These are phyloP conservation scores for Penicillium sp. DNA, from an alignment of 2,329 filamentous ascomycete genomes.

Conservation along the genomic window DNA sequence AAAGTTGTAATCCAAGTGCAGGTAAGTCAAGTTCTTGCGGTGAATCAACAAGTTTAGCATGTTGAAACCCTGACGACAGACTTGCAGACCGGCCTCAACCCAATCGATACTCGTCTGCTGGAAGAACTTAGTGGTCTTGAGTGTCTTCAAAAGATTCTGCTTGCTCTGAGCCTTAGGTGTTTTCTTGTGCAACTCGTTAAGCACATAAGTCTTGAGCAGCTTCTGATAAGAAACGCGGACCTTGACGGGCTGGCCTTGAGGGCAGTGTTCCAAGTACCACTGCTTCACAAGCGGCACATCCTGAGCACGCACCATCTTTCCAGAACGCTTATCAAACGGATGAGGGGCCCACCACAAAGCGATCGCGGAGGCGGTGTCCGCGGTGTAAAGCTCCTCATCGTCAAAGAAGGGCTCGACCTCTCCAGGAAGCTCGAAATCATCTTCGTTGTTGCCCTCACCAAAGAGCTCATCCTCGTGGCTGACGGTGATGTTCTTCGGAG, in stretches of 20 bases:
- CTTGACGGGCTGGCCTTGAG: constrained; percentile 88
- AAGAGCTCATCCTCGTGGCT: constrained; percentile 95
- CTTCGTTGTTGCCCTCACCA: constrained; percentile 75
- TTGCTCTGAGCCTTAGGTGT: constrained; percentile 94
- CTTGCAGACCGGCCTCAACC: constrained; percentile 97
- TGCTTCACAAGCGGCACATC: constrained; percentile 97
- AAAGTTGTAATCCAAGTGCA: constrained; percentile 99
- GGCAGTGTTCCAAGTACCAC: constrained; percentile 96
- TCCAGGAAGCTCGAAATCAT: constrained; percentile 80
- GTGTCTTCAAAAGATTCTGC: constrained; percentile 81
- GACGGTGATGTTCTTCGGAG: constrained; percentile 87
- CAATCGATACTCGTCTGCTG: constrained; percentile 99
- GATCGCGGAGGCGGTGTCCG: constrained; percentile 87
- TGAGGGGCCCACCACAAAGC: constrained; percentile 97
- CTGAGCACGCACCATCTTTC: constrained; percentile 93
- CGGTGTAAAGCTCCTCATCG: constrained; percentile 84
- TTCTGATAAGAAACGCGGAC: constrained; percentile 98
- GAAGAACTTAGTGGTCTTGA: constrained; percentile 98
- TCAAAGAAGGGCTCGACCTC: constrained; percentile 84
- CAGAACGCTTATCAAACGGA: constrained; percentile 91
- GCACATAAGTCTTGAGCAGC: constrained; percentile 88
- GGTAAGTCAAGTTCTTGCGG: constrained; percentile 95
- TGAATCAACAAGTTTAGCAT: constrained; percentile 98
- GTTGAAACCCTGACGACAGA: constrained; percentile 97
- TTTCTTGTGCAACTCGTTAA: constrained; percentile 96